Base-by-base conservation (phyloP, 495 filamentous ascomycete species). In the Trypethelium eluteriae region DNA sequence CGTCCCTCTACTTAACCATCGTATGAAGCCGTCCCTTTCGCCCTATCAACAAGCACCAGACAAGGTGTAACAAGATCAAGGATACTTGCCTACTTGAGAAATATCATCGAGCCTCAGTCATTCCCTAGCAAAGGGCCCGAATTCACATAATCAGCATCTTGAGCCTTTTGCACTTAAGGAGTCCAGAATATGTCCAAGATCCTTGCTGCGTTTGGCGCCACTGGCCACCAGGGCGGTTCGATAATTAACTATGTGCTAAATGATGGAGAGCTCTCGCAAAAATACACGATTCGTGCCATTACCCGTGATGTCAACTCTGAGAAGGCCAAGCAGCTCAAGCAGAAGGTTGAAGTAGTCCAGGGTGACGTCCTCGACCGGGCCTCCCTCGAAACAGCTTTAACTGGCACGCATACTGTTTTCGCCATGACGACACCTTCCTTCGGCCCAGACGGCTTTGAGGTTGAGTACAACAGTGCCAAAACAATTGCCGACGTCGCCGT, bases 391-490 rank as follows among this genome's bases (percentile, higher is more conserved):
- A 34, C 47, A 5, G 78, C 74, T 1, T 70, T 79, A 44, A 62
- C 63, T n/a, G 76, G 71, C 38, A 71, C 75, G 0, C 46, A 76
- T 44, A 75, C 71, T 36, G 72, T 80, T 39, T 81, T 76, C 66
- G 66, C 74, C 67, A 75, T 83, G 67, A 85, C 82, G 18, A 73
- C 68, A 49, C 76, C 78, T 6, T 59, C 62, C 6, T 78, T 79
- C 59, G 69, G 65, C 39, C 69, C 73, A 4, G 67, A 80, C 46
- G 72, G 70, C 39, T 63, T 75, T 2, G 71, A 75, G 14, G 66
- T 64, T 35, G 80, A 84, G 70, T 74, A 75, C 70, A 69, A 71
- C 62, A 72, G 73, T 16, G 79, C 64, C 62, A 62, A 72, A 38
- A 74, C 76, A 66, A 73, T 80, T 35, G 70, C 77, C 38, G 66